These are phyloP conservation scores for Phialemoniopsis sp. DNA, from an alignment of 2,329 filamentous ascomycete species.

Conservation along the genomic window DNA sequence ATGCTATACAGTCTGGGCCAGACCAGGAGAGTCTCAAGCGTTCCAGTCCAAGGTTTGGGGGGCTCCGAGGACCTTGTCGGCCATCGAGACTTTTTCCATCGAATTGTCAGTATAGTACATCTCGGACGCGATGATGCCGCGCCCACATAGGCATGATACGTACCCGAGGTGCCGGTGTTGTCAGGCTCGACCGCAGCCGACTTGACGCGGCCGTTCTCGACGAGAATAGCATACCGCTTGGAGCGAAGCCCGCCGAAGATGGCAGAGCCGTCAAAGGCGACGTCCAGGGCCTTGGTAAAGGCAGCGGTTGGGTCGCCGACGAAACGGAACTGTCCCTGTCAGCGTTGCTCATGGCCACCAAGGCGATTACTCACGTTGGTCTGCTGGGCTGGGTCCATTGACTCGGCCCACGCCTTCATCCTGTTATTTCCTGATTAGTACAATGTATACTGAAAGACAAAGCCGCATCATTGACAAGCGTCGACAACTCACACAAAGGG, in stretches of 20 bases:
- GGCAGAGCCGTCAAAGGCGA: slow-evolving; percentile 73
- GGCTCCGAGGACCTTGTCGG: slow-evolving; percentile 41
- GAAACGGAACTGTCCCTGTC: slow-evolving; percentile 68
- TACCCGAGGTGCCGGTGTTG: slow-evolving; percentile 63
- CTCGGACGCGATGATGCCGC: too few relatives aligned
- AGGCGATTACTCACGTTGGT: slow-evolving; percentile 75
- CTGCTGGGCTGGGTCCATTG: slow-evolving; percentile 69
- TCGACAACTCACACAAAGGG: slow-evolving; percentile 73
- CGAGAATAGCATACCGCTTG: slow-evolving; percentile 82
- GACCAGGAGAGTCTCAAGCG: background rate
- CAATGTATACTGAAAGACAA: too few relatives aligned
- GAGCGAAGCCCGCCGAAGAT: slow-evolving; percentile 80
- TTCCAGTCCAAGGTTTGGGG: background rate
- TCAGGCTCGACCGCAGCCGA: slow-evolving; percentile 81
- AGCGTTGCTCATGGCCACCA: slow-evolving; percentile 1
- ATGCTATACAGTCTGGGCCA: background rate
- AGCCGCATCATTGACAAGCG: background rate
- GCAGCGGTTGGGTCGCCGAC: slow-evolving; percentile 74
- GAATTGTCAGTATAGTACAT: too few relatives aligned
- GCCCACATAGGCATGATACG: too few relatives aligned
- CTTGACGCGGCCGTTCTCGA: slow-evolving; percentile 83
- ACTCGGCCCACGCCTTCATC: slow-evolving; percentile 84
- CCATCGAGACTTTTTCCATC: slow-evolving; percentile 37
- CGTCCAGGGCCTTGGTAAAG: slow-evolving; percentile 80
- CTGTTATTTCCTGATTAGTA: slow-evolving; percentile 33